Evolutionary conservation across 2,329 filamentous ascomycete genomes (phyloP), one percentile per base, ranked within the genome.

Genomic region (Fusarium mundagurra): DNA sequence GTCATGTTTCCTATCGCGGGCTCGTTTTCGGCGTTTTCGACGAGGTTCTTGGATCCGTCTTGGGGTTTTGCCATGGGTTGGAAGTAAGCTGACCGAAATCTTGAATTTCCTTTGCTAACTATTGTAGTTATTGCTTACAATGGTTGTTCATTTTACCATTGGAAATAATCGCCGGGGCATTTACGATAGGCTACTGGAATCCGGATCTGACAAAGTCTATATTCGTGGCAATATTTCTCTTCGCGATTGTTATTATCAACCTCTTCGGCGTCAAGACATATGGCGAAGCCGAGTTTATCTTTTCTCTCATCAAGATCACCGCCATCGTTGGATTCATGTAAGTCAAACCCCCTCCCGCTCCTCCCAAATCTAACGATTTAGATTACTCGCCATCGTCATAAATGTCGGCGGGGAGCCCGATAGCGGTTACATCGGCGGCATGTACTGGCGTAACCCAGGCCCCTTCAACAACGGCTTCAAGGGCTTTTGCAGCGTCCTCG

Each of bases 61-160:
- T 98, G 94, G 94, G 95, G 95, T 0, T 97, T 97, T 79, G 94
- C 94, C 33, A 97, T 98, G 94, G 95, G 94, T 14, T 97, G 94
- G 94, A 97, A 97, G 88, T 93, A 82, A 82, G 90, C 87, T 3
- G 10, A 29, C 29, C 17, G 22, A 3, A 22, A 12, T 2, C 3
- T 27, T 3, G 22, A 3, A 17, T 3, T 3, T 5, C 20, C 24
- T 16, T 14, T 20, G n/a, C 69, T 71, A 16, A 61, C 55, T 16
- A 9, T 45, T 9, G 4, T 75, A 94, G 92, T 79, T 97, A 98
- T 80, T 94, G 93, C 9, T 82, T 98, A 64, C 93, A 97, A 83
- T 98, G 95, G 95, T 87, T 97, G 1, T 88, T 94, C 36, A 91
- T 95, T 0, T 83, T 98, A 18, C 95, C 95, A 0, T 86, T 97